These are phyloP conservation scores for Tricholoma sp. DNA, from an alignment of 768 basidiomycete genomes.

Conservation along the genomic window DNA sequence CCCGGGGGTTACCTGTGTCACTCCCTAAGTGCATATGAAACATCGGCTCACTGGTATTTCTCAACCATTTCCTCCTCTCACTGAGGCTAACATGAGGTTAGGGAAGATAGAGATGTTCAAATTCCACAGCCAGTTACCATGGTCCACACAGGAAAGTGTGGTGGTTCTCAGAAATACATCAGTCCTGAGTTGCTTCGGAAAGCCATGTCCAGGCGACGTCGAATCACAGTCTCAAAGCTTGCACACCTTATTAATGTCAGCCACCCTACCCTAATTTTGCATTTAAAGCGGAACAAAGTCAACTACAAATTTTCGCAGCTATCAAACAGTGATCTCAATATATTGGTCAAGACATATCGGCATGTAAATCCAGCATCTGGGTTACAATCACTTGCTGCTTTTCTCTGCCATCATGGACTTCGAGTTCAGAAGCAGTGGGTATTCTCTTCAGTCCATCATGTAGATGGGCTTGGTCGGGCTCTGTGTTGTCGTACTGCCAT, in stretches of 20 bases:
- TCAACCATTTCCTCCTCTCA: background rate
- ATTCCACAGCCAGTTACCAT: background rate
- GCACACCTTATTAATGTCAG: background rate
- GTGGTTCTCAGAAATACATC: background rate
- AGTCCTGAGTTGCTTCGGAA: background rate
- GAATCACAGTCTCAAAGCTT: background rate
- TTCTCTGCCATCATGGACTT: conserved; percentile 19
- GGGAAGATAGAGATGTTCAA: too few species aligned
- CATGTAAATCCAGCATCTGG: too few species aligned
- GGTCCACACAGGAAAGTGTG: conserved; percentile 1
- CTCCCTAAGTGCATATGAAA: too few species aligned
- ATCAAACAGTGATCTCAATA: background rate
- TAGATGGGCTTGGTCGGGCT: too few species aligned
- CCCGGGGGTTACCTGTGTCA: too few species aligned
- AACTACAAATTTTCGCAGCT: conserved; percentile 2
- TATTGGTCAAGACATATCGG: too few species aligned
- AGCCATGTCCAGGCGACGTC: background rate
- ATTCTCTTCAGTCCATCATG: too few species aligned
- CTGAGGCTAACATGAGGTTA: too few species aligned
- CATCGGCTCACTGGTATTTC: background rate
- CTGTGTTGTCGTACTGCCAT: too few species aligned
- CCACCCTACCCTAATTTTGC: background rate
- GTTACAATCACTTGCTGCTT: conserved; percentile 21
- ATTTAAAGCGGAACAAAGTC: background rate
- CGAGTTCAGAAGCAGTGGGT: conserved; percentile 20